Conservation (phyloP, 495 filamentous ascomycete species). For the Lophium mytilinum region DNA sequence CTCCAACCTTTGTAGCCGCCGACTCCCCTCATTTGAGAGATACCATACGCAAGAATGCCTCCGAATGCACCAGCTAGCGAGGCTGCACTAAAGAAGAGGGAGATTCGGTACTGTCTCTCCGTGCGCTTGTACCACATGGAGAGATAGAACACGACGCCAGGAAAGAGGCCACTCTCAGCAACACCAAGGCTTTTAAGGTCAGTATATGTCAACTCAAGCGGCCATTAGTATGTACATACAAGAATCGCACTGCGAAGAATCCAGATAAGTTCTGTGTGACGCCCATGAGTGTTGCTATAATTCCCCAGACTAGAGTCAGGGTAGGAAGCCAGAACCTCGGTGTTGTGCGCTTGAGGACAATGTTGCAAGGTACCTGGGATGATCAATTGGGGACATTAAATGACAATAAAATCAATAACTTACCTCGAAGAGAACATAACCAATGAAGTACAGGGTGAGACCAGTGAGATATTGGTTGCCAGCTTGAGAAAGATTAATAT, state of each 20-base stretch:
- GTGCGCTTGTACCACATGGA: constrained; percentile 76
- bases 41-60: constrained; percentile 63
- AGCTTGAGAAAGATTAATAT: constrained; percentile 26
- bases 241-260: constrained; percentile 56
- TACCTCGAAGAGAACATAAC: constrained; percentile 59
- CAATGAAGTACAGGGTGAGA: constrained; percentile 67
- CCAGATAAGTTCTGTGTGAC: constrained; percentile 58
- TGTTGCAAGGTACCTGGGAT: constrained; percentile 58
- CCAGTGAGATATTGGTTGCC: constrained; percentile 66
- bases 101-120: constrained; percentile 64
- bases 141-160: constrained; percentile 75
- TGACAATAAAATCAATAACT: background rate
- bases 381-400: too few relatives aligned
- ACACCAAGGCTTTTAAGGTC: constrained; percentile 5
- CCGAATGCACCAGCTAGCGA: constrained; percentile 74
- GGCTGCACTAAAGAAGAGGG: constrained; percentile 67
- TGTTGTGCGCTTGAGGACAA: constrained; percentile 62
- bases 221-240: constrained; percentile 15
- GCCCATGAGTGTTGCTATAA: constrained; percentile 65
- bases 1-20: constrained; percentile 65
- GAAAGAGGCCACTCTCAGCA: constrained; percentile 54
- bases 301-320: constrained; percentile 46
- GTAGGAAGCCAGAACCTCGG: constrained; percentile 55
- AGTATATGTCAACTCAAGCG: background rate
- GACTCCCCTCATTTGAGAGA: constrained; percentile 53